phyloP scores from a whole-genome alignment of 1,139 yeast genomes.

The Scheffersomyces insectosa region DNA sequence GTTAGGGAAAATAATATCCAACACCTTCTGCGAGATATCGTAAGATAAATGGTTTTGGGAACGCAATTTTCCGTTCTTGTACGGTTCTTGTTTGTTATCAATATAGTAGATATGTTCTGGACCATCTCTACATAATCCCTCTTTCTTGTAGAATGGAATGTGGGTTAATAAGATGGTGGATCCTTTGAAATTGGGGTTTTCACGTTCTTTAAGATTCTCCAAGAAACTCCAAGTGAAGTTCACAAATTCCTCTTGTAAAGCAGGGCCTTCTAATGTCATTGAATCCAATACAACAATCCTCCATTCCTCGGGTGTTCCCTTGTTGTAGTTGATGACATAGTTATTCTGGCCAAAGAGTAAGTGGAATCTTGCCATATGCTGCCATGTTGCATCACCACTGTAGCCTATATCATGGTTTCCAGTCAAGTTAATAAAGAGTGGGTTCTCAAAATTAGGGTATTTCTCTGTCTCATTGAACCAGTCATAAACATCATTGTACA shows the following conservation, averaged over 20 bases:
- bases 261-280: slow-evolving; percentile 87
- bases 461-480: slow-evolving; percentile 51
- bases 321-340: slow-evolving; percentile 70
- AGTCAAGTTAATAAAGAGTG: slow-evolving; percentile 74
- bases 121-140: slow-evolving; percentile 84
- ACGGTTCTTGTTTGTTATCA: slow-evolving; percentile 59
- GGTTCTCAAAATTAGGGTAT: slow-evolving; percentile 40
- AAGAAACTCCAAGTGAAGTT: slow-evolving; percentile 73
- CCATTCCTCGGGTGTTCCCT: slow-evolving; percentile 67
- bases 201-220: slow-evolving; percentile 49
- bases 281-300: slow-evolving; percentile 84
- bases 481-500: slow-evolving; percentile 60
- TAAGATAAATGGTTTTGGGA: slow-evolving; percentile 85
- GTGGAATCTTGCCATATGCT: slow-evolving; percentile 79
- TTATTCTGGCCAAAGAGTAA: slow-evolving; percentile 80
- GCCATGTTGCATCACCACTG: slow-evolving; percentile 91
- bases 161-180: slow-evolving; percentile 85
- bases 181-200: slow-evolving; percentile 58
- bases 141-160: slow-evolving; percentile 81
- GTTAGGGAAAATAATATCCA: slow-evolving; percentile 67
- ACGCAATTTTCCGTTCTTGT: slow-evolving; percentile 66
- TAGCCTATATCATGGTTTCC: slow-evolving; percentile 98
- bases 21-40: slow-evolving; percentile 64
- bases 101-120: slow-evolving; percentile 67
- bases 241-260: slow-evolving; percentile 69